Percentiles rank a stretch among this genome's conserved stretches.
Evolutionary conservation across 257 asterid species (phyloP).

Genomic region (Oldenlandia corymbosa): DNA sequence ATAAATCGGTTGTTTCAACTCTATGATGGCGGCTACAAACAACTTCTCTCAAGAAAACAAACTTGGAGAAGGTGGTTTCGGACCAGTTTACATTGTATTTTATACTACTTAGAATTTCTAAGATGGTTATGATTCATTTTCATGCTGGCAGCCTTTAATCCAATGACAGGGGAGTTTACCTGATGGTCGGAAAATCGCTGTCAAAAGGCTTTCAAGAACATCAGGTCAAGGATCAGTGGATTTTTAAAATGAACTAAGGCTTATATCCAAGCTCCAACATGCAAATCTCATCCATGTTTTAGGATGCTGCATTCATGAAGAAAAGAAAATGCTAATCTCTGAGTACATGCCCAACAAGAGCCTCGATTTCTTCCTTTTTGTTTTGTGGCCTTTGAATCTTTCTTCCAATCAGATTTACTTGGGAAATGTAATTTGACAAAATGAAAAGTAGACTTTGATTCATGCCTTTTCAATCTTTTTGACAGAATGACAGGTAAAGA

Average conservation of each 20-base stretch:
- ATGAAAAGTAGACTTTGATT: too few relatives aligned
- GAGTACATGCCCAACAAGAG: too few relatives aligned
- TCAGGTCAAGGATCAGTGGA: conserved; percentile 58
- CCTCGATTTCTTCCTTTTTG: too few relatives aligned
- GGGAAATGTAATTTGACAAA: too few relatives aligned
- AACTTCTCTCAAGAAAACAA: conserved; percentile 33
- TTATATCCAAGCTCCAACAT: conserved; percentile 56
- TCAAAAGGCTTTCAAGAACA: conserved; percentile 44
- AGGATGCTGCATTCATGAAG: too few relatives aligned
- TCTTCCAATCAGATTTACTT: too few relatives aligned
- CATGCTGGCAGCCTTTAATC: not conserved
- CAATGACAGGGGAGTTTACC: too few relatives aligned
- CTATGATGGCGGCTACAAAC: conserved; percentile 37
- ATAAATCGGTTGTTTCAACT: conserved; percentile 35
- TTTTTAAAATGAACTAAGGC: conserved; percentile 50
- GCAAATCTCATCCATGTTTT: conserved; percentile 48
- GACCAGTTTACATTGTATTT: conserved; percentile 48
- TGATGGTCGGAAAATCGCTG: conserved; percentile 49
- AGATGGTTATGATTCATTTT: not conserved
- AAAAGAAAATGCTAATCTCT: too few relatives aligned
- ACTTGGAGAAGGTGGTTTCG: conserved; percentile 65
- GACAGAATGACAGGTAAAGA: too few relatives aligned
- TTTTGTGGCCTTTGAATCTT: too few relatives aligned
- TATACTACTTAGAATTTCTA: not conserved
- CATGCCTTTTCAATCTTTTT: too few relatives aligned